phyloP scores from a whole-genome alignment of 2,329 filamentous ascomycete species.

The Ceratocystis harringtonii region DNA sequence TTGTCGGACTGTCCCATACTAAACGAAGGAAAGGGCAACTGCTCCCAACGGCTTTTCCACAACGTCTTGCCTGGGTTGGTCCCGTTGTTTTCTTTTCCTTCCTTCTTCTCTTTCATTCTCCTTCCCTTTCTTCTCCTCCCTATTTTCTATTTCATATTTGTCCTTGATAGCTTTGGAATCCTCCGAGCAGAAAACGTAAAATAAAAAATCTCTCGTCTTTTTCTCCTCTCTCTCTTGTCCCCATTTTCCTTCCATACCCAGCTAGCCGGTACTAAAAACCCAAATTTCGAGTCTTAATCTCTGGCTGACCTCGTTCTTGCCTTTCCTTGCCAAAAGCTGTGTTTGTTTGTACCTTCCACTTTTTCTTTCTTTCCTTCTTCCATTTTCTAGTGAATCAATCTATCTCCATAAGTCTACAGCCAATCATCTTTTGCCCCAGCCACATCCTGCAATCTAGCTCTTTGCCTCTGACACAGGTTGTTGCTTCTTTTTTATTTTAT shows the following conservation, averaged over 20 bases:
- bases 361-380: background rate
- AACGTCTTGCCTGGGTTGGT: background rate
- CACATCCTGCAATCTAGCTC: background rate
- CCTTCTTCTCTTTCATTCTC: background rate
- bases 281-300: background rate
- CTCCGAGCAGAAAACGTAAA: background rate
- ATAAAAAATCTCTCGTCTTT: background rate
- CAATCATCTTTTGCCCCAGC: background rate
- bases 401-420: background rate
- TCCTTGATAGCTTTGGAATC: slow-evolving; percentile 3
- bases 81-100: background rate
- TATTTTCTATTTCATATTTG: background rate
- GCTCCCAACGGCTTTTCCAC: background rate
- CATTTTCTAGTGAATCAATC: background rate
- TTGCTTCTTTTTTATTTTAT: background rate
- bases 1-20: background rate
- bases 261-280: background rate
- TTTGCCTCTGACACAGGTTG: background rate
- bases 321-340: background rate
- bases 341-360: background rate
- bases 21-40: background rate
- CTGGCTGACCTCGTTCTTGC: background rate
- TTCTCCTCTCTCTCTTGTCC: background rate
- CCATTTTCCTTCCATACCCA: background rate
- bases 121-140: background rate